A percentile compares a stretch with the other conserved stretches of the same genome.
phyloP scores from a whole-genome alignment of 495 filamentous ascomycete genomes.

The Penicillium bialowiezense region DNA sequence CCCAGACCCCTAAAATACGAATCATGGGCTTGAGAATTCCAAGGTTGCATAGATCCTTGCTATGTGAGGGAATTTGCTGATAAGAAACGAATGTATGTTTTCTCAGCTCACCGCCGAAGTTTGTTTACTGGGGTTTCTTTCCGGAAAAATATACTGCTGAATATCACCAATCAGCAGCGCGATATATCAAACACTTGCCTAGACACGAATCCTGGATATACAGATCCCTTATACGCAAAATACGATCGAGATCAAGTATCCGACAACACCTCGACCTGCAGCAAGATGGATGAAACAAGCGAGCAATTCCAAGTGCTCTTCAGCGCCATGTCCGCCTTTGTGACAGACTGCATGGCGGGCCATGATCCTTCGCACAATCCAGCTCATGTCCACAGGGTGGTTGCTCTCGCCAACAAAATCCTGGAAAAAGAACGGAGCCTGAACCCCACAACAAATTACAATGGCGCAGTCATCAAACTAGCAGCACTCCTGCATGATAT shows the following conservation, averaged over 20 bases:
- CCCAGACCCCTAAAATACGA: too few relatives aligned
- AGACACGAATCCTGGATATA: background rate
- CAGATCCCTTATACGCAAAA: background rate
- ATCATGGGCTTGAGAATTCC: too few relatives aligned
- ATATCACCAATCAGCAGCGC: background rate
- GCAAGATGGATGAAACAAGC: conserved; percentile 12
- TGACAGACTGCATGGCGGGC: conserved; percentile 69
- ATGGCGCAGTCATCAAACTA: conserved; percentile 61
- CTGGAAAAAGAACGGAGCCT: conserved; percentile 40
- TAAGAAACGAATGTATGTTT: too few relatives aligned
- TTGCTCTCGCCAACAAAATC: conserved; percentile 64
- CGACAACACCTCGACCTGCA: background rate
- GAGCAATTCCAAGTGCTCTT: conserved; percentile 36
- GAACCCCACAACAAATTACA: conserved; percentile 32
- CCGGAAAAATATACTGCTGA: background rate
- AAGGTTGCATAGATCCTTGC: too few relatives aligned
- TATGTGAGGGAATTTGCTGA: too few relatives aligned
- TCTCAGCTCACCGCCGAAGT: conserved; percentile 11
- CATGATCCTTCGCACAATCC: conserved; percentile 88
- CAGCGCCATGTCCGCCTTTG: conserved; percentile 51
- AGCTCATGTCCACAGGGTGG: conserved; percentile 76
- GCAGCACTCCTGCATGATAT: conserved; percentile 84
- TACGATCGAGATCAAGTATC: background rate
- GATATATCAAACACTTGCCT: background rate
- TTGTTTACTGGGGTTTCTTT: conserved; percentile 6